phyloP scores from a whole-genome alignment of 202 grass and related monocot genomes.

The Setaria italica region DNA sequence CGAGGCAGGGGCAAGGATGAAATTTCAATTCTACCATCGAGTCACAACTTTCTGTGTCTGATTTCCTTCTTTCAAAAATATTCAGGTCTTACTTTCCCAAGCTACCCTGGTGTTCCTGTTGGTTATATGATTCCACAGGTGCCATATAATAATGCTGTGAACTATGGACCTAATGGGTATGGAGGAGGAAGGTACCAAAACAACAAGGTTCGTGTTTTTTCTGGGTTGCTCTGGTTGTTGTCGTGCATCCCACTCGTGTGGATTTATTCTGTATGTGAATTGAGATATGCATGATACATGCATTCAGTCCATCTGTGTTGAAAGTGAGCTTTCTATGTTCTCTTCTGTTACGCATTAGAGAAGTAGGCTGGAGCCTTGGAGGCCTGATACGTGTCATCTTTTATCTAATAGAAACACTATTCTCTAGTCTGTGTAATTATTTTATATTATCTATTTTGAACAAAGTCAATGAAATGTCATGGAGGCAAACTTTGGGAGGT shows the following conservation, averaged over 20 bases:
- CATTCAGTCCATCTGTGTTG: constrained; percentile 1
- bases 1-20: background rate
- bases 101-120: constrained; percentile 78
- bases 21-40: background rate
- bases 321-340: constrained; percentile 7
- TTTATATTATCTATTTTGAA: constrained; percentile 13
- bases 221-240: constrained; percentile 7
- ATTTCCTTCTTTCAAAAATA: constrained; percentile 37
- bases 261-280: constrained; percentile 10
- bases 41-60: background rate
- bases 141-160: constrained; percentile 71
- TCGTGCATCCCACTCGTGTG: background rate
- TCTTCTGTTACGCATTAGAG: constrained; percentile 5
- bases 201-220: constrained; percentile 72
- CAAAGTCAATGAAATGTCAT: constrained; percentile 17
- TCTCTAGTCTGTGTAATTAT: constrained; percentile 13
- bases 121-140: constrained; percentile 90
- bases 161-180: constrained; percentile 88
- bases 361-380: constrained; percentile 1
- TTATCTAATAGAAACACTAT: constrained; percentile 5
- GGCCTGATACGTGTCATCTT: background rate
- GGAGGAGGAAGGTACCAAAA: constrained; percentile 86
- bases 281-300: constrained; percentile 22
- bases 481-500: constrained; percentile 10
- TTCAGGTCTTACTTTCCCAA: constrained; percentile 67